Conservation (phyloP, 2,329 filamentous ascomycete species). For the Xylariaceae sp. region DNA sequence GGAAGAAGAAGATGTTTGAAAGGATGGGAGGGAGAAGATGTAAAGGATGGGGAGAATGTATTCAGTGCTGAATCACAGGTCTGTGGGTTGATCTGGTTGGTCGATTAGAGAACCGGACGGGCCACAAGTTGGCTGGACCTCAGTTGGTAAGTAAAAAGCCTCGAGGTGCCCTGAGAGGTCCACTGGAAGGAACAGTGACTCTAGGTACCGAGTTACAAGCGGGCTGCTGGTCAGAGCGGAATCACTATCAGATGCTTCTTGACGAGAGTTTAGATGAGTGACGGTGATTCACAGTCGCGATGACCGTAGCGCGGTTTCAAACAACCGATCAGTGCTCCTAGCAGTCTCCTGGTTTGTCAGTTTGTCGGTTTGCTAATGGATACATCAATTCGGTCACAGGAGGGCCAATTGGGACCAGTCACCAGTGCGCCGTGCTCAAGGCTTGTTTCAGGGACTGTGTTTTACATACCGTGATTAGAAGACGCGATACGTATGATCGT, state of each 20-base stretch:
- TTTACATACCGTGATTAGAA: neutral
- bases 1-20: neutral
- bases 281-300: slow-evolving; percentile 1
- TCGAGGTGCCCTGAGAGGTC: neutral
- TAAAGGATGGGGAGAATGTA: neutral
- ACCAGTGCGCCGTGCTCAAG: neutral
- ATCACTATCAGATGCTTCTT: slow-evolving; percentile 6
- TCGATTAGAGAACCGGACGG: neutral
- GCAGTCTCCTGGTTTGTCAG: slow-evolving; percentile 2
- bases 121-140: slow-evolving; percentile 2
- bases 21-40: too few species aligned
- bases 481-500: neutral
- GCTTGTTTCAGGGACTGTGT: neutral
- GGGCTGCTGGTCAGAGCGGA: slow-evolving; percentile 9
- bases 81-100: slow-evolving; percentile 3
- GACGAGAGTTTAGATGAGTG: slow-evolving; percentile 4
- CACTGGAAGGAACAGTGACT: neutral
- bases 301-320: slow-evolving; percentile 1
- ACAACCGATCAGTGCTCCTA: neutral
- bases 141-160: slow-evolving; percentile 1
- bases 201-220: neutral
- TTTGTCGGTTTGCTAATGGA: slow-evolving; percentile 3
- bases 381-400: neutral
- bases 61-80: slow-evolving; percentile 5
- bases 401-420: neutral